Conservation (phyloP, 2,329 filamentous ascomycete genomes). For the Phoma sp. region DNA sequence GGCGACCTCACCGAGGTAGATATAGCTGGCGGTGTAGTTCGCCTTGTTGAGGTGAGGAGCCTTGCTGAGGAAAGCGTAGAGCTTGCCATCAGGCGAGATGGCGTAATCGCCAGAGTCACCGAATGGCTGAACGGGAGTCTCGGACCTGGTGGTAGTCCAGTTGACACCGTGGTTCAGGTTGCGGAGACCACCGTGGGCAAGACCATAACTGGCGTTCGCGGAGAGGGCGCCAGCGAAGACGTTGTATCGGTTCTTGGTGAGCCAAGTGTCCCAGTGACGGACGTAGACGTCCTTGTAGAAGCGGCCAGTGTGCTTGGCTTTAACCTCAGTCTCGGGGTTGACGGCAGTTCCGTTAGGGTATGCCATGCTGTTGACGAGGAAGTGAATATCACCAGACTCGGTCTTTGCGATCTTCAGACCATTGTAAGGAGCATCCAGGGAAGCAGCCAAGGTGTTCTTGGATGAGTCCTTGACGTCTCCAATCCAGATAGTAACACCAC, state of each 20-base stretch:
- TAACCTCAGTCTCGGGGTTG: constrained; percentile 67
- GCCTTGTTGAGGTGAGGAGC: constrained; percentile 76
- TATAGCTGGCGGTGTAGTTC: constrained; percentile 80
- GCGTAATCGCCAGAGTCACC: constrained; percentile 82
- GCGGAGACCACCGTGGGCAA: constrained; percentile 47
- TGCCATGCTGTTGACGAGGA: constrained; percentile 66
- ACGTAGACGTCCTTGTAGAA: constrained; percentile 79
- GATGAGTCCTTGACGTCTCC: constrained; percentile 40
- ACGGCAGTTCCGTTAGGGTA: constrained; percentile 74
- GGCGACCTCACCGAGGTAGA: constrained; percentile 75
- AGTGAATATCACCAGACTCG: constrained; percentile 50
- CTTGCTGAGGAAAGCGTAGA: constrained; percentile 71
- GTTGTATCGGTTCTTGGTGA: constrained; percentile 71
- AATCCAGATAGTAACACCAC: constrained; percentile 48
- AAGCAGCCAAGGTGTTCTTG: constrained; percentile 43
- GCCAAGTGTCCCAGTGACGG: constrained; percentile 82
- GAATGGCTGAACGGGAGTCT: constrained; percentile 77
- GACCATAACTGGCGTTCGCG: constrained; percentile 35
- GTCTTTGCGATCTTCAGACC: constrained; percentile 59
- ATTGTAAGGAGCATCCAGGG: constrained; percentile 56
- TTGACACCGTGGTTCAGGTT: constrained; percentile 70
- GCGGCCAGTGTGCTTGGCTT: constrained; percentile 68
- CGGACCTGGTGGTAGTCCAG: constrained; percentile 60
- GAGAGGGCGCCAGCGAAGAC: constrained; percentile 75
- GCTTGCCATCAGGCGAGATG: constrained; percentile 69